phyloP scores from a whole-genome alignment of 257 asterid species.

The Nicotiana attenuata region DNA sequence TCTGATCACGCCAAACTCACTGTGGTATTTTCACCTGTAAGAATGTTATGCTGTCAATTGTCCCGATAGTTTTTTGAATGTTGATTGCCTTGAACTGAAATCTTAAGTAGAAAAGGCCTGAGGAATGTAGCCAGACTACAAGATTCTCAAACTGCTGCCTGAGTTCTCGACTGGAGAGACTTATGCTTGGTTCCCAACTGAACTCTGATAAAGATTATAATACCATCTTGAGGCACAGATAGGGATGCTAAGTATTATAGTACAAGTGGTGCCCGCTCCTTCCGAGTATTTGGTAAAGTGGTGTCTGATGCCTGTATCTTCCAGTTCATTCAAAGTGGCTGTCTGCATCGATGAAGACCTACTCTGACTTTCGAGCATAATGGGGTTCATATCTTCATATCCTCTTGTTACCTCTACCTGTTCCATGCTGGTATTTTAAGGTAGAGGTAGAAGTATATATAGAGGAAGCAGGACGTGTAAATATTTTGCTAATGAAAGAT shows the following conservation, averaged over 20 bases:
- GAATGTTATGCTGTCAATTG: constrained; percentile 78
- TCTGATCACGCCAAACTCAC: constrained; percentile 97
- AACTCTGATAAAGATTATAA: background rate
- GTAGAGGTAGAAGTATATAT: background rate
- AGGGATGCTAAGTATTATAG: background rate
- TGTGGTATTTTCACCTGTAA: constrained; percentile 79
- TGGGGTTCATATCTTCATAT: background rate
- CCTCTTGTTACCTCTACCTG: background rate
- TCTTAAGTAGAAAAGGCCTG: background rate
- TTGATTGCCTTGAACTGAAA: background rate
- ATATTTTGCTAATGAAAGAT: background rate
- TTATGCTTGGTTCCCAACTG: constrained; percentile 10
- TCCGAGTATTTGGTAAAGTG: background rate
- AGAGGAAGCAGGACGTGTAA: background rate
- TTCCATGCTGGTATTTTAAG: background rate
- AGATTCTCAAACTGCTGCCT: background rate
- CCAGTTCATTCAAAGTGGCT: background rate
- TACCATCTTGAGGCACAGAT: background rate
- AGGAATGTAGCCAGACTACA: background rate
- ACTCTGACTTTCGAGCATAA: background rate
- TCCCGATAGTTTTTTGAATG: constrained; percentile 23
- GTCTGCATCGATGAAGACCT: background rate
- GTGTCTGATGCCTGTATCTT: background rate
- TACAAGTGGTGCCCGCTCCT: background rate
- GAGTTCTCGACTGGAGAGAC: background rate